Evolutionary conservation across 768 basidiomycete genomes (phyloP), one percentile per base, ranked within the genome.

Genomic region (Tricholomella constricta): DNA sequence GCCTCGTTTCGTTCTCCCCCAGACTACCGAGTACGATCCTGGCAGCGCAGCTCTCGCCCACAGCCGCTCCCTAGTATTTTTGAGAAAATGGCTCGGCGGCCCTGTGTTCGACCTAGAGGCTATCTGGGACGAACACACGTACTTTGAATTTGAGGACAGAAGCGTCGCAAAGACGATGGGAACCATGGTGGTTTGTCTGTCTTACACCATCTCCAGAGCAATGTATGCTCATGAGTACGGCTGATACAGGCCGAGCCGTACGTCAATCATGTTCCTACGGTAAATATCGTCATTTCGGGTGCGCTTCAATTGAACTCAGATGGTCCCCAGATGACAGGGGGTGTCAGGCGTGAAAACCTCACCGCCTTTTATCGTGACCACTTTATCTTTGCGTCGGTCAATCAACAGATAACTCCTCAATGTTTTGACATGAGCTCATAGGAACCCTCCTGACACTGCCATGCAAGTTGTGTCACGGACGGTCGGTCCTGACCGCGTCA

Each of bases 111-210:
- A 83, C 60, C 66, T 83, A 1, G 83, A 83, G 59, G 76, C 73
- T n/a, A 78, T 83, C 29, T 84, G 83, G 83, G 80, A 83, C 10
- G 80, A 82, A 52, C 83, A 84, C 54, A 76, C 74, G 1, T 74
- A 72, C 51, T 82, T 76, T 55, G 83, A 84, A 62, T 84, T 84
- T 55, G 73, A 72, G 45, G 67, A 66, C 12, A 64, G 78, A 42
- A 81, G 78, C 55, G 78, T 81, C 4, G 78, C 77, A 2, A 75
- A 76, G 53, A 81, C 79, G n/a, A 79, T 81, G 79, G 75, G 72
- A 14, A 82, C 78, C 3, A 80, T 80, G 79, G 79, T 80, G 62
- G 77, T 79, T 59, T 49, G 74, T 67, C 17, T n/a, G 35, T 35
- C 22, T 31, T 35, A n/a, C 48, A 11, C 43, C 46, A 11, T 23